Conservation (phyloP, 2,329 filamentous ascomycete genomes). For the Aspergillus sp. region DNA sequence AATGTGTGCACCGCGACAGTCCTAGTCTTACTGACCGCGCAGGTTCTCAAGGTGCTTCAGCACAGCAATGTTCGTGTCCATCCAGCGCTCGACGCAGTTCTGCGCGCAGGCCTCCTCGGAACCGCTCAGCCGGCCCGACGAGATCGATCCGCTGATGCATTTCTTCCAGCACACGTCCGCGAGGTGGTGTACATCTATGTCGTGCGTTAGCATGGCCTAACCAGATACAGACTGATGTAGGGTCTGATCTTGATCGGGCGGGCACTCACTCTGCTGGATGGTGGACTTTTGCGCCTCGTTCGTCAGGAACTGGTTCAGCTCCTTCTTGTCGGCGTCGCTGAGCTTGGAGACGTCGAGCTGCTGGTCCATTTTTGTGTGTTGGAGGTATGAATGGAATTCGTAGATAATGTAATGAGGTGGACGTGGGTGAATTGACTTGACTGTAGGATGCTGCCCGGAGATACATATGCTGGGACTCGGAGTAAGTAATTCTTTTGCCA, state of each 20-base stretch:
- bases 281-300: slow-evolving; percentile 80
- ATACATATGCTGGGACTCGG: too few species aligned
- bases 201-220: not conserved
- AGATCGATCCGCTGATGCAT: slow-evolving; percentile 76
- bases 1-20: too few species aligned
- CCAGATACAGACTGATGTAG: too few species aligned
- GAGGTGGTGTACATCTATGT: slow-evolving; percentile 65
- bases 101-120: slow-evolving; percentile 78
- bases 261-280: slow-evolving; percentile 49
- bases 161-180: slow-evolving; percentile 91
- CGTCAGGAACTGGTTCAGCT: slow-evolving; percentile 81
- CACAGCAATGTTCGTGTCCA: slow-evolving; percentile 85
- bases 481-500: not conserved
- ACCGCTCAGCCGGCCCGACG: slow-evolving; percentile 69
- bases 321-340: slow-evolving; percentile 76
- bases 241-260: too few species aligned
- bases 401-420: too few species aligned
- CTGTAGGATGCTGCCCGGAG: too few species aligned
- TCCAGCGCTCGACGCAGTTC: slow-evolving; percentile 91
- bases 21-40: slow-evolving; percentile 47
- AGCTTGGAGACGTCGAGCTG: slow-evolving; percentile 69
- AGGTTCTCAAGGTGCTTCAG: slow-evolving; percentile 76
- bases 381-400: not conserved
- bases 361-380: slow-evolving; percentile 38
- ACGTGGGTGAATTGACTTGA: too few species aligned